Evolutionary conservation across 352 stramenopile genomes (phyloP).

Genomic region (Paralagenidium karlingii): DNA sequence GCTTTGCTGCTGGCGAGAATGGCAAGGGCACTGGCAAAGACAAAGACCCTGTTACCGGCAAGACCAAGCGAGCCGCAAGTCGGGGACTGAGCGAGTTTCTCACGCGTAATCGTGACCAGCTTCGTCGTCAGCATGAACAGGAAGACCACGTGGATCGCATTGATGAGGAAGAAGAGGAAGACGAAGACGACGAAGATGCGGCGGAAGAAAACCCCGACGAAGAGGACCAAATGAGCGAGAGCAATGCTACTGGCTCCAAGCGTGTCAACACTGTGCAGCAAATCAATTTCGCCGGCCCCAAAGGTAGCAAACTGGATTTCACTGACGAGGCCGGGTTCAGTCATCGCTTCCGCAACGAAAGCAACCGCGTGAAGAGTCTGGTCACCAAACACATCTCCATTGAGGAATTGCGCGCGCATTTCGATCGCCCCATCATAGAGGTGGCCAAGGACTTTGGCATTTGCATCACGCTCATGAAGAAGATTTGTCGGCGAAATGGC

Average conservation of each 20-base stretch:
- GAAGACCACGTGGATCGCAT: conserved; percentile 18
- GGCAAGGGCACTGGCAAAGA: background rate
- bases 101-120: conserved; percentile 17
- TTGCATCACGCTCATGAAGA: conserved; percentile 85
- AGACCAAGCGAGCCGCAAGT: too few species aligned
- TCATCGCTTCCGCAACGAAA: conserved; percentile 69
- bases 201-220: conserved; percentile 5
- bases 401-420: conserved; percentile 71
- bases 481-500: conserved; percentile 52
- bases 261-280: conserved; percentile 48
- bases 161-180: conserved; percentile 13
- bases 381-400: conserved; percentile 85
- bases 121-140: conserved; percentile 20
- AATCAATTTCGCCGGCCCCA: conserved; percentile 59
- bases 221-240: conserved; percentile 1
- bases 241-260: conserved; percentile 2
- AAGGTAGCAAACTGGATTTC: conserved; percentile 64
- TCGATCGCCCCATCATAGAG: conserved; percentile 80
- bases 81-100: conserved; percentile 2
- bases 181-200: conserved; percentile 4
- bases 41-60: too few species aligned
- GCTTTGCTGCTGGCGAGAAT: conserved; percentile 9
- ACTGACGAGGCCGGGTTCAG: conserved; percentile 60
- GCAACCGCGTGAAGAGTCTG: conserved; percentile 78
- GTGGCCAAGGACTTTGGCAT: conserved; percentile 85